Conservation (phyloP, 108 stramenopile species). For the Nannochloropsis gaditana region DNA sequence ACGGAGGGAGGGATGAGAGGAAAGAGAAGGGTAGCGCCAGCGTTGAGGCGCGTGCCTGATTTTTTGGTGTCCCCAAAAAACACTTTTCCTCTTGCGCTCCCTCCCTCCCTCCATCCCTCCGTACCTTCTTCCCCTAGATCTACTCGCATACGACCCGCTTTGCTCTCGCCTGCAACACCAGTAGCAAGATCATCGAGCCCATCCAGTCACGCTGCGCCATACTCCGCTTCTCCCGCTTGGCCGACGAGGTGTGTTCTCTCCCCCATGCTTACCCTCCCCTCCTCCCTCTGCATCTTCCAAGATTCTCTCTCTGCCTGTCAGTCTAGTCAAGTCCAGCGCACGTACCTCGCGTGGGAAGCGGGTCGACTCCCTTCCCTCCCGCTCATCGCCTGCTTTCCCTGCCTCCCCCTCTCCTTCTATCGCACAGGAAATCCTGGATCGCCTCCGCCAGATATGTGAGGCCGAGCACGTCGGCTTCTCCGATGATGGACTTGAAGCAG, state of each 20-base stretch:
- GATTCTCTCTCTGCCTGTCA: background rate
- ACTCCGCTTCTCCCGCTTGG: constrained; percentile 79
- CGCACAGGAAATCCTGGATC: constrained; percentile 59
- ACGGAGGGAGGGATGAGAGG: background rate
- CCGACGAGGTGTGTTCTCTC: constrained; percentile 58
- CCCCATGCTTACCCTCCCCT: background rate
- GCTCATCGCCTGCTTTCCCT: background rate
- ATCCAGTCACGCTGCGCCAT: constrained; percentile 98
- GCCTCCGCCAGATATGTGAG: constrained; percentile 77
- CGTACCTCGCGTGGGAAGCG: background rate
- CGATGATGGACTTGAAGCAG: background rate
- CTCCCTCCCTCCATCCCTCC: background rate
- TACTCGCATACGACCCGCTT: constrained; percentile 91
- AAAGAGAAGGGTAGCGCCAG: background rate
- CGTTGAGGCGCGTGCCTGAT: background rate
- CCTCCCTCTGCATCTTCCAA: background rate
- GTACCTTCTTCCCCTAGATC: constrained; percentile 38
- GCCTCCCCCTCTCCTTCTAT: background rate
- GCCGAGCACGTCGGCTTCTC: constrained; percentile 69
- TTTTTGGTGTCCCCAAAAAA: background rate
- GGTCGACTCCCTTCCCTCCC: background rate
- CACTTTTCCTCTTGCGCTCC: background rate
- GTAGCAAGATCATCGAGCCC: constrained; percentile 97
- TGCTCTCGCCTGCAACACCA: constrained; percentile 94
- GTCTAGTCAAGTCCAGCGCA: background rate